These are phyloP conservation scores for Chaetomium globosum DNA, from an alignment of 2,329 filamentous ascomycete genomes.

Conservation along the genomic window DNA sequence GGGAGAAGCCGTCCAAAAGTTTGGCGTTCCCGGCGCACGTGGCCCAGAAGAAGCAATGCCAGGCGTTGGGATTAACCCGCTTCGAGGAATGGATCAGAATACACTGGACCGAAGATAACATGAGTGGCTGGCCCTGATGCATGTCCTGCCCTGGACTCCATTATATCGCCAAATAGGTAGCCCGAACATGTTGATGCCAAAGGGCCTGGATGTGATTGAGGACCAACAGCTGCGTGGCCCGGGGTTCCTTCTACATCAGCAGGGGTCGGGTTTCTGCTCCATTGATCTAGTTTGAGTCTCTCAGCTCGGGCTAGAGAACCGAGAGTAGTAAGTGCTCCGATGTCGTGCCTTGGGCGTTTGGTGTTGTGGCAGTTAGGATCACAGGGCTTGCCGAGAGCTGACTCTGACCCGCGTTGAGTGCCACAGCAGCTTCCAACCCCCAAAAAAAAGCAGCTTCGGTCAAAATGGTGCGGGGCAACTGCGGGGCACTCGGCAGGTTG, in stretches of 20 bases:
- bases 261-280: too few relatives aligned
- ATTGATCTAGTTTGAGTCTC: background rate
- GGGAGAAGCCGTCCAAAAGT: background rate
- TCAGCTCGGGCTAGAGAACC: background rate
- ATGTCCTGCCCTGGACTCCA: background rate
- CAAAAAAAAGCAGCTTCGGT: too few relatives aligned
- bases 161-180: background rate
- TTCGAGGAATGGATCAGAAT: too few relatives aligned
- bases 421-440: background rate
- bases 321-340: background rate
- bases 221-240: background rate
- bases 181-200: too few relatives aligned
- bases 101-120: background rate
- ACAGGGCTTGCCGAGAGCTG: background rate
- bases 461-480: conserved; percentile 11
- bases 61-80: too few relatives aligned
- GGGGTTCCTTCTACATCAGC: background rate
- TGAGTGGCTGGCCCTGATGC: background rate
- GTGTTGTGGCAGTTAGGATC: background rate
- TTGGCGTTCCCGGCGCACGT: background rate
- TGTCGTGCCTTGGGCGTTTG: background rate
- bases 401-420: background rate
- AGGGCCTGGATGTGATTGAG: background rate
- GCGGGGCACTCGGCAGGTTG: background rate
- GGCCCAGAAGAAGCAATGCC: background rate